Evolutionary conservation across 805 yeast genomes (phyloP).

Genomic region (Starmerella asiatica): DNA sequence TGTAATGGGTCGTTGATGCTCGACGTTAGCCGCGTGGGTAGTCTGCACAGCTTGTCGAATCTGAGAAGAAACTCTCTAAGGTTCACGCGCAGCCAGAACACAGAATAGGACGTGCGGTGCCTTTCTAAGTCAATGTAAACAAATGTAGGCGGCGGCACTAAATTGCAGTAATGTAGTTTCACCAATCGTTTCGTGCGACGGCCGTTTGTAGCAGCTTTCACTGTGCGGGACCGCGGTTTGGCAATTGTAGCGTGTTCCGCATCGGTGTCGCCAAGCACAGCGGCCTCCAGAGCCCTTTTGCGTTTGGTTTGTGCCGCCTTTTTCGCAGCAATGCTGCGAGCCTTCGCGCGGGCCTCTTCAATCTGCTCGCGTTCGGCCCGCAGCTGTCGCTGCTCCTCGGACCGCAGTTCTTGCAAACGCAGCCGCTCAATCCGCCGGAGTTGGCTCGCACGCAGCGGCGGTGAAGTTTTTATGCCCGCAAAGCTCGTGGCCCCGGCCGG

Average conservation of each 20-base stretch:
- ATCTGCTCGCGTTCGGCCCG: constrained; percentile 6
- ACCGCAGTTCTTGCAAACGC: constrained; percentile 11
- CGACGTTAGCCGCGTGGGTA: constrained; percentile 26
- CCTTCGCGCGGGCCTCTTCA: constrained; percentile 6
- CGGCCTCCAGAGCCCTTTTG: constrained; percentile 3
- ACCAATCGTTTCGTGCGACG: constrained; percentile 10
- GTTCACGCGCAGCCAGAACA: constrained; percentile 26
- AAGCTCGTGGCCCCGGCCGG: not conserved
- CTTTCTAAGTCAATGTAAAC: constrained; percentile 18
- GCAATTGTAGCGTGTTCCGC: constrained; percentile 1
- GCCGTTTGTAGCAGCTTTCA: constrained; percentile 1
- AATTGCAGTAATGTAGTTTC: constrained; percentile 13
- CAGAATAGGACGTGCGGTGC: constrained; percentile 14
- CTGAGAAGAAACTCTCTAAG: constrained; percentile 29
- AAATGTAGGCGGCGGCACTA: constrained; percentile 21
- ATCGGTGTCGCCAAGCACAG: not conserved
- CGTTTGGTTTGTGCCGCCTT: constrained; percentile 10
- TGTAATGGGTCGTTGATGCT: constrained; percentile 27
- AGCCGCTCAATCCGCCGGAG: constrained; percentile 13
- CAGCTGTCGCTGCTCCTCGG: constrained; percentile 13
- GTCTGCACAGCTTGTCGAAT: constrained; percentile 28
- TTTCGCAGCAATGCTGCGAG: constrained; percentile 12
- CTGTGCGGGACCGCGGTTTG: constrained; percentile 2
- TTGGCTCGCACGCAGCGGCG: not conserved
- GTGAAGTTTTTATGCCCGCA: not conserved